Percentiles rank a stretch among this genome's conserved stretches.
These are phyloP conservation scores for Tetrahymena elliotti DNA, from an alignment of 73 alveolate genomes.

Conservation along the genomic window DNA sequence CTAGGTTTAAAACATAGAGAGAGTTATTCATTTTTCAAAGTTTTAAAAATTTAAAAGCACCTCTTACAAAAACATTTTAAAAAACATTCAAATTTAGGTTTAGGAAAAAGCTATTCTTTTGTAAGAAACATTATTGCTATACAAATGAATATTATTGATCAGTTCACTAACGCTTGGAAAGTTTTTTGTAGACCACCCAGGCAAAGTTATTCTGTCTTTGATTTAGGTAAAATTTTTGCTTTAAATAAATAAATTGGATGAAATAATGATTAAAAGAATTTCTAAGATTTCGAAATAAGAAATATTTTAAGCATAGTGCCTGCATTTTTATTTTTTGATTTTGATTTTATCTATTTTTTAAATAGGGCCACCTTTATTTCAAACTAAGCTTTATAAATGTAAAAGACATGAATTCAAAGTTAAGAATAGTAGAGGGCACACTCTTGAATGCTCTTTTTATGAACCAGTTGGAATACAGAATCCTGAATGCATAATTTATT, in stretches of 20 bases:
- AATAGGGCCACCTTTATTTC: background rate
- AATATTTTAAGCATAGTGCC: no score
- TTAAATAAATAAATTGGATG: background rate
- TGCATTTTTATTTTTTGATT: background rate
- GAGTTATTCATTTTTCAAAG: background rate
- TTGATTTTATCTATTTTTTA: background rate
- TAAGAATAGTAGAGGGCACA: background rate
- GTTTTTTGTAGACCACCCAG: background rate
- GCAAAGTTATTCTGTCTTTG: background rate
- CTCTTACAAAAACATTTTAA: no score
- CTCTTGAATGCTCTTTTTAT: background rate
- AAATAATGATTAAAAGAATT: background rate
- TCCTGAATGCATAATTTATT: background rate
- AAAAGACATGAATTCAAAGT: background rate
- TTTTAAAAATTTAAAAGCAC: background rate
- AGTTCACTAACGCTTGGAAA: background rate
- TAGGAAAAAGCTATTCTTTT: no score
- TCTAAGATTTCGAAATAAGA: no score
- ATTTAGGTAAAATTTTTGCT: background rate
- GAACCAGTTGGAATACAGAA: background rate
- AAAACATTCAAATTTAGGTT: background rate
- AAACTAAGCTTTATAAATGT: background rate
- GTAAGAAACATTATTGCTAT: background rate
- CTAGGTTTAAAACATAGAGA: background rate
- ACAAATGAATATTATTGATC: background rate